Percentiles rank a stretch among this genome's conserved stretches.
These are phyloP conservation scores for Cymodocea nodosa DNA, from an alignment of 116 monocot genomes.

Conservation along the genomic window DNA sequence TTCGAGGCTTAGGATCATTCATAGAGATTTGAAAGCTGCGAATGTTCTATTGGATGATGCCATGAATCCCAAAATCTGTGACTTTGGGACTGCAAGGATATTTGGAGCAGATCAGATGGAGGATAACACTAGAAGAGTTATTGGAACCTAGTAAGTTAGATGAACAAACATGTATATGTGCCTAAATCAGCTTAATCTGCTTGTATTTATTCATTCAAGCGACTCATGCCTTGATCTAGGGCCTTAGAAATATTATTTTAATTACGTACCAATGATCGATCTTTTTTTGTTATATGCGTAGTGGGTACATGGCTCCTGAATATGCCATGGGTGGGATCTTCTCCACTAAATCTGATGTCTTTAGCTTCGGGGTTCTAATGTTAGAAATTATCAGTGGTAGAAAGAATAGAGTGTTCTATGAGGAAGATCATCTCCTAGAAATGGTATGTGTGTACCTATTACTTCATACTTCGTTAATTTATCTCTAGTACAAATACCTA, in stretches of 20 bases:
- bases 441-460: background rate
- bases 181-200: background rate
- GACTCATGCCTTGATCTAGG: too few species aligned
- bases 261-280: too few species aligned
- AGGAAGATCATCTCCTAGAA: background rate
- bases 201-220: background rate
- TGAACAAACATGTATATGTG: background rate
- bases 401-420: background rate
- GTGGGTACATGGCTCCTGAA: slow-evolving; percentile 8
- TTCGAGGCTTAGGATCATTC: background rate
- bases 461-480: background rate
- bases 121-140: background rate
- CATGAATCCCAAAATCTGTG: background rate
- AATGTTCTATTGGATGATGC: too few species aligned
- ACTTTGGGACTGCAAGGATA: slow-evolving; percentile 5
- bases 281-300: background rate
- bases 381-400: slow-evolving; percentile 2
- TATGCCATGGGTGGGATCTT: slow-evolving; percentile 4
- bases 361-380: slow-evolving; percentile 5
- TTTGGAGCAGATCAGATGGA: background rate
- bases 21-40: too few species aligned
- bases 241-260: background rate
- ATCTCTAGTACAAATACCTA: too few species aligned
- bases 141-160: slow-evolving; percentile 5
- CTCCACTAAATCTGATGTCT: slow-evolving; percentile 7